A percentile compares a stretch with the other conserved stretches of the same genome.
Evolutionary conservation across 345 rosid genomes (phyloP).

Genomic region (Hirschfeldia incana): DNA sequence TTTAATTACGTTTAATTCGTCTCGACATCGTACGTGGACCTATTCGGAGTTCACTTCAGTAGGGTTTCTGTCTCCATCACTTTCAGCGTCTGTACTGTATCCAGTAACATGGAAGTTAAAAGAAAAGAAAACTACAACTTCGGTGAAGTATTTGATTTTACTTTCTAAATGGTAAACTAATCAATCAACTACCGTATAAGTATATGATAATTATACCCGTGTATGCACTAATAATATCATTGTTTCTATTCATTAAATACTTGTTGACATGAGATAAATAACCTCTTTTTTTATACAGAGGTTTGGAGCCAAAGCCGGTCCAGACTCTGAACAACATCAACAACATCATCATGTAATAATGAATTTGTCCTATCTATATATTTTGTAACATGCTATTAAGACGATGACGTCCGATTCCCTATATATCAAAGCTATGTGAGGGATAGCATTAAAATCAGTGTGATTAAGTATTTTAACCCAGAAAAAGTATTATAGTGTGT

Average conservation of each 20-base stretch:
- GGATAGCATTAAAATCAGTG: neutral
- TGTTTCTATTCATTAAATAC: neutral
- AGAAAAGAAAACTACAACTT: neutral
- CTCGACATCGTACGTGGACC: neutral
- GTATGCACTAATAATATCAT: neutral
- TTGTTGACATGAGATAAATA: neutral
- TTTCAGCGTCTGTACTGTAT: neutral
- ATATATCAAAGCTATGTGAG: neutral
- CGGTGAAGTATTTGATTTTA: neutral
- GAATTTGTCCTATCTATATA: neutral
- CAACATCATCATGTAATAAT: too few relatives aligned
- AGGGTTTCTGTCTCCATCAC: neutral
- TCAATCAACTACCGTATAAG: neutral
- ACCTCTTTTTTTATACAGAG: neutral
- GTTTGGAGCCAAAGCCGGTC: neutral
- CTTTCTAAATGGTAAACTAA: neutral
- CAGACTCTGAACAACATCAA: too few relatives aligned
- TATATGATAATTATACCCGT: too few relatives aligned
- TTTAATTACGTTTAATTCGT: slow-evolving; percentile 4
- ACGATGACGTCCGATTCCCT: neutral
- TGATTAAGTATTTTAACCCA: neutral
- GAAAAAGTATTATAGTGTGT: neutral
- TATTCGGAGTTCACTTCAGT: neutral
- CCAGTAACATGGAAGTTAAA: neutral
- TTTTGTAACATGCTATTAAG: neutral